Conservation (phyloP, 2,329 filamentous ascomycete genomes). For the Venturia aucupariae region DNA sequence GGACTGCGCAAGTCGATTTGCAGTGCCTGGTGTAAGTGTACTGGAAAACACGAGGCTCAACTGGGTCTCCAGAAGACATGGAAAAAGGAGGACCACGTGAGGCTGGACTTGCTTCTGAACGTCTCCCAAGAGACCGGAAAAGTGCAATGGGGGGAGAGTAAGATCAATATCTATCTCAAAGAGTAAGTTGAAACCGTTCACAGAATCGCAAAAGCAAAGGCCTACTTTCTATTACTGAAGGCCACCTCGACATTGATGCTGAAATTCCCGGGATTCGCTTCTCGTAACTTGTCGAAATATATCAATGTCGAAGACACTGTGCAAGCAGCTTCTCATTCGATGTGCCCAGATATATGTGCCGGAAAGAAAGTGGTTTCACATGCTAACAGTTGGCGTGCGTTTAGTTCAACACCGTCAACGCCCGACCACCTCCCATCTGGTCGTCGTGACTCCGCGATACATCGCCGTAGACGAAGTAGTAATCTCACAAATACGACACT, state of each 20-base stretch:
- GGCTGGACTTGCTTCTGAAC: neutral
- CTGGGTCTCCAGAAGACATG: neutral
- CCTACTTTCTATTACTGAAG: neutral
- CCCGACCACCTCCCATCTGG: neutral
- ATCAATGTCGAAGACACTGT: neutral
- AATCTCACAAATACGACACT: neutral
- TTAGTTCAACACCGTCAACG: neutral
- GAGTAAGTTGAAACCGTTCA: neutral
- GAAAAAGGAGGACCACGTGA: neutral
- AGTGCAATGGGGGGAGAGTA: neutral
- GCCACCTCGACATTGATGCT: neutral
- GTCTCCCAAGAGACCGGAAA: neutral
- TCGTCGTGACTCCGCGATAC: neutral
- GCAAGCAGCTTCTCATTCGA: too few relatives aligned
- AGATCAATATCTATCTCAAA: constrained; percentile 1
- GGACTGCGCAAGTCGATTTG: neutral
- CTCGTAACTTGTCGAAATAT: neutral
- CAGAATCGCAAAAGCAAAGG: neutral
- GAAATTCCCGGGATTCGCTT: neutral
- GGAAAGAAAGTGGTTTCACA: neutral
- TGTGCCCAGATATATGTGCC: neutral
- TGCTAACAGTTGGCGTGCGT: neutral
- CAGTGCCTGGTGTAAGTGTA: neutral
- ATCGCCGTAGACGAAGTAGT: neutral
- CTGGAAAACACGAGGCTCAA: neutral